Evolutionary conservation across 208 protist species (phyloP), one percentile per base, ranked within the genome.

Genomic region (Leishmania amazonensis): DNA sequence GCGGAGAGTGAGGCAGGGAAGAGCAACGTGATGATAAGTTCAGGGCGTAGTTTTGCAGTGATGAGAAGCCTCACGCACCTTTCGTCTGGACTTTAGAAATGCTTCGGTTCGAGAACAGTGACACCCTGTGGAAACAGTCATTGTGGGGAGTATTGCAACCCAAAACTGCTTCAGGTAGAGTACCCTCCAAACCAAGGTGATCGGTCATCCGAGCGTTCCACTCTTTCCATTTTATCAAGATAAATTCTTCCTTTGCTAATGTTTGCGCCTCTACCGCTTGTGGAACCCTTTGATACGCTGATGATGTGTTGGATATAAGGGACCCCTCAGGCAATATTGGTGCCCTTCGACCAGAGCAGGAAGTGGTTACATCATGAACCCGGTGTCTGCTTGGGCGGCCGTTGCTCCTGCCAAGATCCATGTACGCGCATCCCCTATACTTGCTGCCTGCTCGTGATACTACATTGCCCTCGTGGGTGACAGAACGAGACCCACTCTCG

Each of bases 181-280:
- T 58, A 60, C 45, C 71, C n/a, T 85, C 77, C 28, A 81, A 67
- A 64, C 42, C 72, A 9, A 85, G 77, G 35, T 79, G 82, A 1
- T 47, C 42, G 8, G 62, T 64, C 49, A 74, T 79, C 8, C 79
- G 47, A 24, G 40, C 58, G 73, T 60, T 81, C 71, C 70, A 81
- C 6, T 54, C 70, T 53, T 85, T 77, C 77, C 75, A 85, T 58
- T 79, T 81, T 57, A 68, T 60, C 0, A 81, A 35, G 65, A 78
- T 81, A 11, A 68, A 75, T 45, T 85, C 53, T 11, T 75, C 77
- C 13, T 54, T 70, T 17, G 28, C 73, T 2, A 35, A 11, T 31
- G 77, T 75, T 45, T 78, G 28, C 31, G 9, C 19, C 38, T 45
- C 60, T 21, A 31, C 19, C 8, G 47, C 24, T 19, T 51, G 47